Evolutionary conservation across 192 early-diverging fungal genomes (phyloP).

Genomic region (Mortierella hygrophila): DNA sequence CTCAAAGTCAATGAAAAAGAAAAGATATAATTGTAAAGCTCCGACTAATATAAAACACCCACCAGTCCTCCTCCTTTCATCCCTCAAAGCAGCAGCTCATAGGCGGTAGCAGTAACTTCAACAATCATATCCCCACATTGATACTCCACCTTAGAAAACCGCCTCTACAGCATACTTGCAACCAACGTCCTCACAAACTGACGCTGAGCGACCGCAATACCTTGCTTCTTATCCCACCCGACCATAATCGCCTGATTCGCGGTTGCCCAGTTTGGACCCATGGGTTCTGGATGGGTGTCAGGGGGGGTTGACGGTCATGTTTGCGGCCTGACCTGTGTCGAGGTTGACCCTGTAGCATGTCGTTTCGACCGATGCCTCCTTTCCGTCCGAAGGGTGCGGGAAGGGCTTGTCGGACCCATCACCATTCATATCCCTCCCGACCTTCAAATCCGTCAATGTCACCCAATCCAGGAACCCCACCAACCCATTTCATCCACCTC

Average conservation of each 20-base stretch:
- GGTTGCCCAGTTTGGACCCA: not conserved
- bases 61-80: not conserved
- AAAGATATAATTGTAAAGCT: too few relatives aligned
- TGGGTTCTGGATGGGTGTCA: not conserved
- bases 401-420: not conserved
- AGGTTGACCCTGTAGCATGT: not conserved
- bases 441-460: not conserved
- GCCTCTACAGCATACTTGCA: not conserved
- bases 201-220: not conserved
- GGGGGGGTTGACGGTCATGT: not conserved
- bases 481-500: not conserved
- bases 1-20: too few relatives aligned
- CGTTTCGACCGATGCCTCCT: not conserved
- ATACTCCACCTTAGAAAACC: not conserved
- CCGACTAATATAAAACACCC: not conserved
- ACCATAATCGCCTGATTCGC: constrained; percentile 1
- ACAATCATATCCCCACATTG: not conserved
- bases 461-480: not conserved
- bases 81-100: not conserved
- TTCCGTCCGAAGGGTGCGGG: not conserved
- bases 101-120: not conserved
- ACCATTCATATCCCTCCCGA: not conserved
- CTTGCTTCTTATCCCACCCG: not conserved
- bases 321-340: not conserved
- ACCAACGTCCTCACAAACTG: not conserved